Evolutionary conservation across 2,329 filamentous ascomycete genomes (phyloP), one percentile per base, ranked within the genome.

Genomic region (Penicillium sp.): DNA sequence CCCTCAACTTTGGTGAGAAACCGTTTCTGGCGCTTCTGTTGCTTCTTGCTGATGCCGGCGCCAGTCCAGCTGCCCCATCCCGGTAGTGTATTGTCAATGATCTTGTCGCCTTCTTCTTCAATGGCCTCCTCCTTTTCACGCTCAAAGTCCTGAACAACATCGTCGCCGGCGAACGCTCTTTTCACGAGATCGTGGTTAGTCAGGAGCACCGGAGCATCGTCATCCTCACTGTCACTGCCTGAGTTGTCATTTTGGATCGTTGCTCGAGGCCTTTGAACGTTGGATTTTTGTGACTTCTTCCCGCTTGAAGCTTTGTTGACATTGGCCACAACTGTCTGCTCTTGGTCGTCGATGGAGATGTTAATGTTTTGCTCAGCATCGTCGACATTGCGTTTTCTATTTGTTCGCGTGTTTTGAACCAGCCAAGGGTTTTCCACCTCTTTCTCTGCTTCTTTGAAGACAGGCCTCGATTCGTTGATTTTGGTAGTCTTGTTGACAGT

Each of bases 1-100:
- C 91, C 92, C 60, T 90, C 83, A 14, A 74, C 65, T 12, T 66
- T 76, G 14, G 70, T 76, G 47, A 78, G 55, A 56, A 81, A 70
- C 24, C 73, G 55, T 88, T 85, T 63, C 81, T 77, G 74, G 50
- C 66, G 67, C 67, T 84, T 84, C 72, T 84, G 81, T 62, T 89
- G 83, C 60, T 83, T 83, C 64, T 84, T 86, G 71, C 84, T 88
- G 61, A 97, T 79, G 18, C 92, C 93, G 16, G 89, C 85, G 60
- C 94, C 94, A 5, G 89, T 83, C 94, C 94, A 97, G 66, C 81
- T 86, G 62, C 94, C 94, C 94, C 94, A 99, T 47, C 94, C 94
- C 0, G 91, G 91, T 5, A 99, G 81, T n/a, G 89, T 89, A 62
- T 88, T 88, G 69, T 93, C 91, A 28, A 91, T 76, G 56, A 90